These are phyloP conservation scores for Aspergillus bridgeri DNA, from an alignment of 495 filamentous ascomycete species.

Conservation along the genomic window DNA sequence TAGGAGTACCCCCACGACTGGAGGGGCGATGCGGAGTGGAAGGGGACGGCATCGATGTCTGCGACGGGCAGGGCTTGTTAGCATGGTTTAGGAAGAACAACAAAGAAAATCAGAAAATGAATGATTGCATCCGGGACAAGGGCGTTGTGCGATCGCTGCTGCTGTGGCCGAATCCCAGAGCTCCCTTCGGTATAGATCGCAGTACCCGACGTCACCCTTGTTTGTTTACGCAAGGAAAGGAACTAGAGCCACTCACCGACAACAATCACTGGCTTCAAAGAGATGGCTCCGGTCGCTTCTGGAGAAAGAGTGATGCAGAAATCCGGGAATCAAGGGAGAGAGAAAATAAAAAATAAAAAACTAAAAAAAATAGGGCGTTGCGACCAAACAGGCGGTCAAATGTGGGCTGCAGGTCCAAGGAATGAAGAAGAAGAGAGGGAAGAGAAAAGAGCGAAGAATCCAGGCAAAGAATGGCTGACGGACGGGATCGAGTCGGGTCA, in stretches of 20 bases:
- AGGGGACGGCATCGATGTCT: constrained; percentile 46
- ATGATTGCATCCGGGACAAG: constrained; percentile 10
- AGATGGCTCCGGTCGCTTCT: constrained; percentile 16
- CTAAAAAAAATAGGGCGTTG: neutral
- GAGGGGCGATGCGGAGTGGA: constrained; percentile 41
- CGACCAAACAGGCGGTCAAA: constrained; percentile 10
- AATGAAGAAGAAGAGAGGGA: neutral
- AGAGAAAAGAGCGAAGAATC: neutral
- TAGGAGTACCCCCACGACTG: constrained; percentile 36
- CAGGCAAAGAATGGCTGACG: neutral
- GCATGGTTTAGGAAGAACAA: constrained; percentile 15
- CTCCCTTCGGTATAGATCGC: neutral
- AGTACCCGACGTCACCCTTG: constrained; percentile 15
- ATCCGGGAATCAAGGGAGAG: neutral
- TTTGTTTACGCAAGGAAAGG: constrained; percentile 3
- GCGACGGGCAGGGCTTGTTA: constrained; percentile 10
- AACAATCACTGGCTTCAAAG: neutral
- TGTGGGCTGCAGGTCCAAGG: neutral
- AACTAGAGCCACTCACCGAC: neutral
- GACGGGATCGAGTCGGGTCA: neutral
- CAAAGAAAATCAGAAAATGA: neutral
- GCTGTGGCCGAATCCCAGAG: neutral
- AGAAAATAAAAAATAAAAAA: too few relatives aligned
- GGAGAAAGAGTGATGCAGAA: neutral
- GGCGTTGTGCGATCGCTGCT: neutral